These are phyloP conservation scores for Citrullus amarus DNA, from an alignment of 306 rosid genomes.

Conservation along the genomic window DNA sequence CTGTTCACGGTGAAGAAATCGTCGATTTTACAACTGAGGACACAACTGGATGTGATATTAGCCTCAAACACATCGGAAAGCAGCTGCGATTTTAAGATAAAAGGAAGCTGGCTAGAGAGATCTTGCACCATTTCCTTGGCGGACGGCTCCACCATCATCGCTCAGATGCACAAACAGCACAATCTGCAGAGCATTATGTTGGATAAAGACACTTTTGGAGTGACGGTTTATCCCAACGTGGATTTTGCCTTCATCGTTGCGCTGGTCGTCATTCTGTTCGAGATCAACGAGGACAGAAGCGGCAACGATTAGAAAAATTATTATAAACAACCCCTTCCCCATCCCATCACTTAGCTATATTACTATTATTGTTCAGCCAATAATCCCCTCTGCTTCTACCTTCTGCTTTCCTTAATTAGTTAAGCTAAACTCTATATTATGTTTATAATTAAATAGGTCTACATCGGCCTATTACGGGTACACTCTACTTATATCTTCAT, in stretches of 20 bases:
- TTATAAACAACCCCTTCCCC: too few relatives aligned
- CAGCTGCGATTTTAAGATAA: constrained; percentile 26
- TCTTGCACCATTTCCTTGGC: constrained; percentile 19
- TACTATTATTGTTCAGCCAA: too few relatives aligned
- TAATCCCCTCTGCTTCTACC: too few relatives aligned
- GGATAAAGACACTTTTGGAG: constrained; percentile 21
- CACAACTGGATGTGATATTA: constrained; percentile 26
- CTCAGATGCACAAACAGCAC: constrained; percentile 27
- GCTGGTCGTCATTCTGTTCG: constrained; percentile 22
- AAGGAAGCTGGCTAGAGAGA: constrained; percentile 28
- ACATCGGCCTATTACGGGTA: too few relatives aligned
- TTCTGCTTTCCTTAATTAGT: too few relatives aligned
- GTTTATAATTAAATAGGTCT: too few relatives aligned
- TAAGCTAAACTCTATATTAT: too few relatives aligned
- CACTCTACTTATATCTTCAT: too few relatives aligned
- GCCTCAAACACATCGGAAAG: constrained; percentile 19
- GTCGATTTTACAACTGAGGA: constrained; percentile 14
- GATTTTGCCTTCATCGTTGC: constrained; percentile 29
- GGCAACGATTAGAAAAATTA: not conserved
- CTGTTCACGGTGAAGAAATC: constrained; percentile 28
- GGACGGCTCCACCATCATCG: not conserved
- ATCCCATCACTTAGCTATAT: too few relatives aligned
- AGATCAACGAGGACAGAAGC: constrained; percentile 25
- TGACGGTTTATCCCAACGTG: constrained; percentile 23
- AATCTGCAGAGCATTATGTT: constrained; percentile 12